Base-by-base conservation (phyloP, 2,329 filamentous ascomycete genomes). In the Arthrobotrys pseudoclavata region DNA sequence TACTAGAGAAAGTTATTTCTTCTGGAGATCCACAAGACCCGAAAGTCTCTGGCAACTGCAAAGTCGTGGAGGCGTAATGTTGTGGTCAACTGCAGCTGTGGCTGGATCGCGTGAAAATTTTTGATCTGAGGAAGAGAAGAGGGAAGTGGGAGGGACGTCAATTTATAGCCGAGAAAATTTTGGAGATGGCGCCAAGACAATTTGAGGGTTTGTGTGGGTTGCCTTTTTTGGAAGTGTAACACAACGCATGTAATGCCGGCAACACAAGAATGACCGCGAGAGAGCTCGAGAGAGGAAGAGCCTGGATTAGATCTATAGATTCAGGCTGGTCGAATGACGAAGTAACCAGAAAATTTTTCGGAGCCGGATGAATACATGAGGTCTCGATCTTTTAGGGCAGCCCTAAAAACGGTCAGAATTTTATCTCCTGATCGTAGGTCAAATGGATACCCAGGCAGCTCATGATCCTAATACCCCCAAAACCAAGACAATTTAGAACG, bases 11-110 rank as follows among this genome's bases (percentile, higher is more conserved):
- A 12, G 37, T 40, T 40, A 40, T 40, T 42, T 71, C 37, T 45
- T 77, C 74, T 77, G 74, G 74, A 76, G 74, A 77, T 71, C 74
- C 74, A 70, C 74, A 77, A 77, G 74, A 68, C 67, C 61, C 67
- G 34, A 67, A 47, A 48, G 67, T 77, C 74, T 77, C 74, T 77
- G 74, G 74, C 74, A 77, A 77, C 74, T 77, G 74, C 67, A 70
- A 71, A 77, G 74, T 77, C 74, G 74, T 77, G 74, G 74, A 70
- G 45, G 67, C 52, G 67, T 62, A 42, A 68, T 37, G 42, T 31
- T 62, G 26, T 52, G 61, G 71, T 76, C 66, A 70, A 61, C 74
- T 77, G 74, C 74, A 77, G 74, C 74, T 77, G 74, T 77, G 74
- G 74, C 74, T 77, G 74, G 74, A 77, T 77, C 74, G 74, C 74